Evolutionary conservation across 371 early-diverging fungal species (phyloP).

Genomic region (Mucor piriformis): DNA sequence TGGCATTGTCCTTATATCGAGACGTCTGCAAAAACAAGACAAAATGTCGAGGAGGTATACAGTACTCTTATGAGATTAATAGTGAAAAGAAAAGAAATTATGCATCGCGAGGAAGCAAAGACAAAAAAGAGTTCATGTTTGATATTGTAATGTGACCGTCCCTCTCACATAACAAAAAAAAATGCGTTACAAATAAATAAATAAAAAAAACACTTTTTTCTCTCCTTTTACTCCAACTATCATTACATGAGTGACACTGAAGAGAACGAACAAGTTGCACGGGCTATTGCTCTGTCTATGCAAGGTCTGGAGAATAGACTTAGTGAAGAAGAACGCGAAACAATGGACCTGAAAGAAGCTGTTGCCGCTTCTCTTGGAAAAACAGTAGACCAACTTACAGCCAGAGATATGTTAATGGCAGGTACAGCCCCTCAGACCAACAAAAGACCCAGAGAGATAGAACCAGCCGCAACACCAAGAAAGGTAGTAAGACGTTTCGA

Average conservation of each 20-base stretch:
- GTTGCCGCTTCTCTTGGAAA: slow-evolving; percentile 49
- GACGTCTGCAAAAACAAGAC: slow-evolving; percentile 82
- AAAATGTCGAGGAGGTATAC: slow-evolving; percentile 82
- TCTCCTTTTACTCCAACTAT: not conserved
- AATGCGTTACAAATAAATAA: not conserved
- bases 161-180: not conserved
- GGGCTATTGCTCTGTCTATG: slow-evolving; percentile 20
- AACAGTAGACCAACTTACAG: slow-evolving; percentile 41
- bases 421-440: not conserved
- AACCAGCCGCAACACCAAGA: not conserved
- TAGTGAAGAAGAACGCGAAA: slow-evolving; percentile 26
- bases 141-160: slow-evolving; percentile 36
- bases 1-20: slow-evolving; percentile 85
- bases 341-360: slow-evolving; percentile 32
- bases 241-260: slow-evolving; percentile 9
- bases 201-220: not conserved
- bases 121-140: slow-evolving; percentile 56
- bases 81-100: slow-evolving; percentile 56
- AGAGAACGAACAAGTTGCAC: slow-evolving; percentile 16
- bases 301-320: not conserved
- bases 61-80: slow-evolving; percentile 73
- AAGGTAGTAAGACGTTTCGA: slow-evolving; percentile 8
- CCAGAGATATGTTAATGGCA: slow-evolving; percentile 37
- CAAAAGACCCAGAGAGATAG: slow-evolving; percentile 18
- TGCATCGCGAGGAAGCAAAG: slow-evolving; percentile 46